These are phyloP conservation scores for Acrocalymma vagum DNA, from an alignment of 2,329 filamentous ascomycete species.

Conservation along the genomic window DNA sequence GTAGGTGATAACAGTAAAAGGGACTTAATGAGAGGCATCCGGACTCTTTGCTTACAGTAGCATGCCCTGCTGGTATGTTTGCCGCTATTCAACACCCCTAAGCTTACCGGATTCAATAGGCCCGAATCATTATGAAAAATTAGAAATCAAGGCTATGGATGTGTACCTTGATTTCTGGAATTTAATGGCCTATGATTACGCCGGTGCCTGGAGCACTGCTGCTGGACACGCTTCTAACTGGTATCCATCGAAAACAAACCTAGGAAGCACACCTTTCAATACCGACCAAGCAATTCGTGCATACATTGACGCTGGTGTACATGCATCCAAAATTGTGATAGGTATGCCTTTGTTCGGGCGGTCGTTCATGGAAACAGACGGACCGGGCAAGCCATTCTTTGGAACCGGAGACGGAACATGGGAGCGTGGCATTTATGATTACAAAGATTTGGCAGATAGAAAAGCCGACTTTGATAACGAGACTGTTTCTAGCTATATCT, in stretches of 20 bases:
- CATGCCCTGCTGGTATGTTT: too few species aligned
- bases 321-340: conserved; percentile 77
- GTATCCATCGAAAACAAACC: conserved; percentile 65
- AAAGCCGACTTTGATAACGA: conserved; percentile 70
- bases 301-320: conserved; percentile 71
- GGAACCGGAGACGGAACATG: conserved; percentile 83
- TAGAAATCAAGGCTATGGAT: too few species aligned
- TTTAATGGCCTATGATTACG: conserved; percentile 58
- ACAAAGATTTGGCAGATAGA: conserved; percentile 75
- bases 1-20: too few species aligned
- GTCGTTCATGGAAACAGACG: conserved; percentile 80
- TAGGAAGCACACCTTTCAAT: conserved; percentile 78
- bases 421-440: conserved; percentile 83
- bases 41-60: too few species aligned
- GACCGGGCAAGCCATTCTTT: conserved; percentile 72
- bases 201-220: conserved; percentile 78
- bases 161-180: too few species aligned
- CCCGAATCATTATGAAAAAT: too few species aligned
- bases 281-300: conserved; percentile 74
- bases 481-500: conserved; percentile 79
- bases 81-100: too few species aligned
- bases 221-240: conserved; percentile 86
- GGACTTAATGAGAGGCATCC: too few species aligned
- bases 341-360: conserved; percentile 95
- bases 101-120: too few species aligned